Percentiles rank a stretch among this genome's conserved stretches.
phyloP scores from a whole-genome alignment of 2,329 filamentous ascomycete genomes.

The Magnaporthiopsis rhizophila region DNA sequence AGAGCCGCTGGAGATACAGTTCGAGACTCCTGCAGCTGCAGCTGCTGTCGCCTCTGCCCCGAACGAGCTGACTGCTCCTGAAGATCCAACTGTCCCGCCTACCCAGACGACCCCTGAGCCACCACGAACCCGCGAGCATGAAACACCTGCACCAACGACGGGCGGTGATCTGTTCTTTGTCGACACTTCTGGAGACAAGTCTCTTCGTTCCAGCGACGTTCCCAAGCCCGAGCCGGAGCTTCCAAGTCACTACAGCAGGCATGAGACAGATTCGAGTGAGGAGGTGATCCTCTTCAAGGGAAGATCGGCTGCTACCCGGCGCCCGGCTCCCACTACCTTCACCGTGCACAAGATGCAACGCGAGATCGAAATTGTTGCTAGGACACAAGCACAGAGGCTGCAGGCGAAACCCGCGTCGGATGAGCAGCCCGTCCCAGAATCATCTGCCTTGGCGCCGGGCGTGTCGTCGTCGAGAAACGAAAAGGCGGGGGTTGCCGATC shows the following conservation, averaged over 20 bases:
- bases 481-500: not conserved
- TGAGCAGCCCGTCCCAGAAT: not conserved
- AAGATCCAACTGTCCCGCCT: not conserved
- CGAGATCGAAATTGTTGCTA: constrained; percentile 9
- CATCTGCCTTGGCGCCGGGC: not conserved
- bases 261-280: constrained; percentile 54
- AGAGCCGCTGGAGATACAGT: constrained; percentile 34
- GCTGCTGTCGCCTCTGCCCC: too few species aligned
- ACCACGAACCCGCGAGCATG: not conserved
- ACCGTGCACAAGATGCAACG: not conserved
- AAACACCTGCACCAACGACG: not conserved
- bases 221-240: constrained; percentile 11
- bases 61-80: not conserved
- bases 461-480: not conserved
- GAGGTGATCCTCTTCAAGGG: constrained; percentile 62
- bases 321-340: not conserved
- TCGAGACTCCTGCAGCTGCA: not conserved
- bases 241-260: not conserved
- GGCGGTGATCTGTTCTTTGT: constrained; percentile 14
- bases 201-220: not conserved
- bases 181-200: constrained; percentile 7
- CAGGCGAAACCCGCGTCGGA: constrained; percentile 2
- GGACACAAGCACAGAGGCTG: constrained; percentile 8
- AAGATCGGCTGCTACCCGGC: constrained; percentile 11
- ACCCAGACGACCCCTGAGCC: not conserved